These are phyloP conservation scores for Thelonectria blattea DNA, from an alignment of 2,329 filamentous ascomycete species.

Conservation along the genomic window DNA sequence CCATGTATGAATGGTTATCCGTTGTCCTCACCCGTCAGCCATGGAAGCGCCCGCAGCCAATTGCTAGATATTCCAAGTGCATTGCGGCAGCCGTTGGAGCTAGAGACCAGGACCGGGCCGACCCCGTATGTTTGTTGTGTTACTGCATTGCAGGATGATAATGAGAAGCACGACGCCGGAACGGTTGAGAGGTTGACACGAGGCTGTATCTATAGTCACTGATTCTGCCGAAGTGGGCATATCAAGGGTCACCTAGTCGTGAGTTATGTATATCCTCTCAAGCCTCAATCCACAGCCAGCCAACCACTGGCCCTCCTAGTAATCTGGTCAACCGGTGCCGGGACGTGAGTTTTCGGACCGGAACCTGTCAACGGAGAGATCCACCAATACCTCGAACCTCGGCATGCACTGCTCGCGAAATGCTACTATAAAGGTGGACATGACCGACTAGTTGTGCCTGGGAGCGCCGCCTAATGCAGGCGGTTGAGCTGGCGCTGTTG, in stretches of 20 bases:
- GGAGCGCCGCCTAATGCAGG: background rate
- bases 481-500: background rate
- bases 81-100: slow-evolving; percentile 1
- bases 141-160: background rate
- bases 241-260: no score
- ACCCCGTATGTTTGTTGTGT: background rate
- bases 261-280: background rate
- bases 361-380: background rate
- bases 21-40: background rate
- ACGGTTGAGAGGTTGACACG: slow-evolving; percentile 2
- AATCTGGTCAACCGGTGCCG: background rate
- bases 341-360: slow-evolving; percentile 3
- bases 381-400: slow-evolving; percentile 3
- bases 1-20: background rate
- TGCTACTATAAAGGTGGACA: background rate
- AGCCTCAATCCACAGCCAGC: background rate
- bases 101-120: slow-evolving; percentile 10
- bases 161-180: background rate
- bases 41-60: background rate
- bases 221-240: background rate
- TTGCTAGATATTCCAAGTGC: background rate
- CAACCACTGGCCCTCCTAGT: background rate
- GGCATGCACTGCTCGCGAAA: background rate
- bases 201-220: background rate
- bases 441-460: background rate